A percentile compares a stretch with the other conserved stretches of the same genome.
These are phyloP conservation scores for Talaromyces wortmannii DNA, from an alignment of 495 filamentous ascomycete genomes.

Conservation along the genomic window DNA sequence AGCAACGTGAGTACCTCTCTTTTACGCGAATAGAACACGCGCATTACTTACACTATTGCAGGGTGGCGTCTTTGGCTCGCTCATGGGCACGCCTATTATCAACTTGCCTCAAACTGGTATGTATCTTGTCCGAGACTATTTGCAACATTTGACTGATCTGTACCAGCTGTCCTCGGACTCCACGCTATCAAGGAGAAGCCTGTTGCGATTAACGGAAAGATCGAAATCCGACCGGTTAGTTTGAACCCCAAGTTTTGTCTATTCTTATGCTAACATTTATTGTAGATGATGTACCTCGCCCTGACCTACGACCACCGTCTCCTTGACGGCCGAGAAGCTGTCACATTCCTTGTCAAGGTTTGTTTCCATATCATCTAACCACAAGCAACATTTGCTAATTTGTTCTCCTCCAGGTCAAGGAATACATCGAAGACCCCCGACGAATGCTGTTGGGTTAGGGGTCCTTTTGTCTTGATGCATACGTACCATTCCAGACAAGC, in stretches of 20 bases:
- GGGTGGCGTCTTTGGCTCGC: conserved; percentile 67
- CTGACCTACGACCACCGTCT: conserved; percentile 96
- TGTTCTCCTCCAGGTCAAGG: conserved; percentile 56
- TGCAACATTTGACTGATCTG: conserved; percentile 1
- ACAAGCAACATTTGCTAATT: not conserved
- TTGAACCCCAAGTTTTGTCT: not conserved
- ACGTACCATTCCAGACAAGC: not conserved
- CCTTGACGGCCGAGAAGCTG: conserved; percentile 90
- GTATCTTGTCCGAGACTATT: conserved; percentile 2
- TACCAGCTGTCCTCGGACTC: conserved; percentile 81
- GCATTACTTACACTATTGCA: conserved; percentile 20
- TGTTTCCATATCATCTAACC: not conserved
- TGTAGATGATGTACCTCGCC: conserved; percentile 94
- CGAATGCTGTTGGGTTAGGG: conserved; percentile 71
- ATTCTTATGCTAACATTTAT: conserved; percentile 12
- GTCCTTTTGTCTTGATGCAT: not conserved
- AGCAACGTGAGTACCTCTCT: conserved; percentile 63
- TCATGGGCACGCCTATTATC: conserved; percentile 99
- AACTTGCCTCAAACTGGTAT: conserved; percentile 84
- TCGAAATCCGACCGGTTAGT: conserved; percentile 80
- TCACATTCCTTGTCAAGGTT: conserved; percentile 93
- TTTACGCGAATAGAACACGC: not conserved
- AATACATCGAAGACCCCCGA: conserved; percentile 95
- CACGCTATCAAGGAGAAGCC: conserved; percentile 96
- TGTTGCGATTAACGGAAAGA: conserved; percentile 81